These are phyloP conservation scores for Penicillium sp. DNA, from an alignment of 2,329 filamentous ascomycete genomes.

Conservation along the genomic window DNA sequence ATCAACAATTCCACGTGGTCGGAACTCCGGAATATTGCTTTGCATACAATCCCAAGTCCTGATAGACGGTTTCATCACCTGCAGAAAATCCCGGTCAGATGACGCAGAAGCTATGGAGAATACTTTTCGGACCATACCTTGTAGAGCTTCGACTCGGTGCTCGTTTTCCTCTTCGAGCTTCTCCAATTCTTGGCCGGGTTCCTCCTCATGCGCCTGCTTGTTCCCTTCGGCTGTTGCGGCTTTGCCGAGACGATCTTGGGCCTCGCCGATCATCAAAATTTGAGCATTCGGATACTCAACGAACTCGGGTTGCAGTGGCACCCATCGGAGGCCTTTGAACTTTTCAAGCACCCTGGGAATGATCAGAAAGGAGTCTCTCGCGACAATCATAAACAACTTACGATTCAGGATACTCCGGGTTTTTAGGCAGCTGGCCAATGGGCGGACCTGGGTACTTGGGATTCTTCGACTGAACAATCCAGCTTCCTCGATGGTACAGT, in stretches of 20 bases:
- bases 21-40: conserved; percentile 60
- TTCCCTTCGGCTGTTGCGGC: conserved; percentile 32
- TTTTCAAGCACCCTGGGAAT: conserved; percentile 58
- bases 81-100: conserved; percentile 3
- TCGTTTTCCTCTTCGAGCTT: conserved; percentile 70
- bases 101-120: conserved; percentile 1
- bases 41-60: conserved; percentile 53
- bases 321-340: conserved; percentile 69
- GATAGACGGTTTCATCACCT: conserved; percentile 57
- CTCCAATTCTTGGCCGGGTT: conserved; percentile 65
- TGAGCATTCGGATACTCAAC: conserved; percentile 70
- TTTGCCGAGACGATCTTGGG: conserved; percentile 31
- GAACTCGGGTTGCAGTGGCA: conserved; percentile 64
- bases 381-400: conserved; percentile 46
- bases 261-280: conserved; percentile 67
- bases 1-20: conserved; percentile 51
- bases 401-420: conserved; percentile 65
- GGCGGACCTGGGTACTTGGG: conserved; percentile 63
- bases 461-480: conserved; percentile 74
- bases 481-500: conserved; percentile 64
- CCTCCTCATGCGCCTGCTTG: conserved; percentile 54
- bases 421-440: conserved; percentile 57
- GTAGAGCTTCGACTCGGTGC: conserved; percentile 56
- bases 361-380: not conserved
- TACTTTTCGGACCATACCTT: conserved; percentile 38